These are phyloP conservation scores for Luzula sylvatica DNA, from an alignment of 176 grass and related monocot genomes.

Conservation along the genomic window DNA sequence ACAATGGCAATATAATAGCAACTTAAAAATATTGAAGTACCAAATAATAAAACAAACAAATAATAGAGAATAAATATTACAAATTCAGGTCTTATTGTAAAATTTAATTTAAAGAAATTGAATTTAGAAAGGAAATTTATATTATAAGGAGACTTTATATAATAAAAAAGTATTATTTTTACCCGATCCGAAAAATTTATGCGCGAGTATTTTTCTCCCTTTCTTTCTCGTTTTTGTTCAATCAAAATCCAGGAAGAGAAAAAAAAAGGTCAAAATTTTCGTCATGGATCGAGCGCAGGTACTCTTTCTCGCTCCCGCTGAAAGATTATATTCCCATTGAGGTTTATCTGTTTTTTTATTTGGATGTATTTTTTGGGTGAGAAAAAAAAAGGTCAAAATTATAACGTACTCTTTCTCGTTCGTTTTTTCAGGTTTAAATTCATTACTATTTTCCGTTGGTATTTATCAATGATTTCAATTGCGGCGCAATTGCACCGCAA, in stretches of 20 bases:
- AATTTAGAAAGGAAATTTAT: no score
- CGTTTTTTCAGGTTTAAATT: background rate
- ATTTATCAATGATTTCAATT: no score
- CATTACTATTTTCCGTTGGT: background rate
- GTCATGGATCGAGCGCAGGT: constrained; percentile 23
- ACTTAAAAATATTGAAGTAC: no score
- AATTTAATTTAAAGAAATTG: no score
- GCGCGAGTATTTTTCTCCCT: background rate
- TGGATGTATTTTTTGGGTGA: constrained; percentile 10
- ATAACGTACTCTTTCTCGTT: background rate
- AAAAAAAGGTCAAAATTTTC: background rate
- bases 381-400: no score
- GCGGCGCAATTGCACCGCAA: no score
- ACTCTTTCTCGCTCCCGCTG: background rate
- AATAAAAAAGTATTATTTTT: no score
- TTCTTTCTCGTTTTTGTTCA: background rate
- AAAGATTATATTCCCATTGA: background rate
- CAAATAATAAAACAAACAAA: no score
- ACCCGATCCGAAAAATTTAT: background rate
- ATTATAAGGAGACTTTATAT: no score
- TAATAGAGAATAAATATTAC: no score
- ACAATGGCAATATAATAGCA: no score
- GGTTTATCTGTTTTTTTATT: constrained; percentile 2
- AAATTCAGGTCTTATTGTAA: no score
- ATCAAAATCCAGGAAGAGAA: constrained; percentile 4